Conservation (phyloP, 345 rosid genomes). For the Excoecaria agallocha region DNA sequence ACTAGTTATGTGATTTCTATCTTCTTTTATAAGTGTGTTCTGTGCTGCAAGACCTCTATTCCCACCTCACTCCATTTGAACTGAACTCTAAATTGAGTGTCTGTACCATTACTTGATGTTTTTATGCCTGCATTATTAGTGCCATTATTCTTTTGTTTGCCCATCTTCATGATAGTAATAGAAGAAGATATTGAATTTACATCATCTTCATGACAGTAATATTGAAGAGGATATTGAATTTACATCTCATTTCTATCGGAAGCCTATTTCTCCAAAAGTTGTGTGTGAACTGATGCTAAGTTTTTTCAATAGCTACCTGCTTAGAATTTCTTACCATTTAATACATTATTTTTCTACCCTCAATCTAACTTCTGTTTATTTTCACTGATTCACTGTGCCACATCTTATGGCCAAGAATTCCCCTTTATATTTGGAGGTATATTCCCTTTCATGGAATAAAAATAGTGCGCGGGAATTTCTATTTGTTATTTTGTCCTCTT, state of each 20-base stretch:
- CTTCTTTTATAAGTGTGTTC: not conserved
- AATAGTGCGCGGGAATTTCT: not conserved
- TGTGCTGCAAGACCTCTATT: not conserved
- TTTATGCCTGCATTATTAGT: not conserved
- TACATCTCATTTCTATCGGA: not conserved
- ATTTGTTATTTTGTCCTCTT: not conserved
- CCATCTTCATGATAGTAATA: not conserved
- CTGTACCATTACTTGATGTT: not conserved
- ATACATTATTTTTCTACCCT: not conserved
- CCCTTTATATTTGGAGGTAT: not conserved
- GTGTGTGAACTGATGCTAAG: not conserved
- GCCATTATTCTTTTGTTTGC: not conserved
- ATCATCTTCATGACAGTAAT: no score
- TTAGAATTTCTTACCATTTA: not conserved
- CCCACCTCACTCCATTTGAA: not conserved
- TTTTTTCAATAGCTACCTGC: not conserved
- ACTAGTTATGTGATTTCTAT: not conserved
- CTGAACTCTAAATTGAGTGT: not conserved
- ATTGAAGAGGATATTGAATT: no score
- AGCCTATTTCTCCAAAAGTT: not conserved
- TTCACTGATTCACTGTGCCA: not conserved
- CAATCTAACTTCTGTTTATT: not conserved
- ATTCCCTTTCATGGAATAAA: not conserved
- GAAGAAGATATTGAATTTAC: slow-evolving; percentile 6
- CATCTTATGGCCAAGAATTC: not conserved